Conservation (phyloP, 2,329 filamentous ascomycete genomes). For the Capronia americana region DNA sequence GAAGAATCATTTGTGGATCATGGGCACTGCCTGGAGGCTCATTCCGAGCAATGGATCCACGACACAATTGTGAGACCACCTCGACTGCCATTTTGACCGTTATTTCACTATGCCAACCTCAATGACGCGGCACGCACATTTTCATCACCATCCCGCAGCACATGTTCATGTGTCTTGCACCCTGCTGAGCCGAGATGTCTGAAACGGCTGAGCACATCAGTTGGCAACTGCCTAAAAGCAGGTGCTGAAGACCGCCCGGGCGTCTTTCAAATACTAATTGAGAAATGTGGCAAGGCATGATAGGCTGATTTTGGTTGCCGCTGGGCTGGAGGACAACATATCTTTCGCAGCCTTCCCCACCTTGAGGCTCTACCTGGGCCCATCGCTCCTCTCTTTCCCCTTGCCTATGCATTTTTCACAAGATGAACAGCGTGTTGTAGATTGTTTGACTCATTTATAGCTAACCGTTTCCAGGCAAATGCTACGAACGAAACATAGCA, state of each 20-base stretch:
- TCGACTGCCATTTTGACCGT: too few relatives aligned
- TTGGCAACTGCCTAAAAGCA: not conserved
- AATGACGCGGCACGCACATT: too few relatives aligned
- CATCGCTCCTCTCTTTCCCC: not conserved
- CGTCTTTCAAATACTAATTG: not conserved
- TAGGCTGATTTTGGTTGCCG: not conserved
- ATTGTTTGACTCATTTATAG: not conserved
- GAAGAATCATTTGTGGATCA: too few relatives aligned
- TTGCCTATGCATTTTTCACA: too few relatives aligned
- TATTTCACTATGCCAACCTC: too few relatives aligned
- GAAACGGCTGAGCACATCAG: not conserved
- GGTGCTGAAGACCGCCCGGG: not conserved
- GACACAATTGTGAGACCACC: too few relatives aligned
- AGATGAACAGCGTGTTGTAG: not conserved
- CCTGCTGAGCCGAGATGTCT: not conserved
- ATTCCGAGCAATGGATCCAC: too few relatives aligned
- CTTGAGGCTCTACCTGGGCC: not conserved
- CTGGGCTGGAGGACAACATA: not conserved
- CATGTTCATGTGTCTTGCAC: not conserved
- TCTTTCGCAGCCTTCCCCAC: not conserved
- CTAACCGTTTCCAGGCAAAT: not conserved
- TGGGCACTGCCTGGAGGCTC: too few relatives aligned
- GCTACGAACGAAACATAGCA: not conserved
- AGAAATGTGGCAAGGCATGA: not conserved
- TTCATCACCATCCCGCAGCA: not conserved